Evolutionary conservation across 1,284 basidiomycete species (phyloP).

Genomic region (Fomitiporia mediterranea): DNA sequence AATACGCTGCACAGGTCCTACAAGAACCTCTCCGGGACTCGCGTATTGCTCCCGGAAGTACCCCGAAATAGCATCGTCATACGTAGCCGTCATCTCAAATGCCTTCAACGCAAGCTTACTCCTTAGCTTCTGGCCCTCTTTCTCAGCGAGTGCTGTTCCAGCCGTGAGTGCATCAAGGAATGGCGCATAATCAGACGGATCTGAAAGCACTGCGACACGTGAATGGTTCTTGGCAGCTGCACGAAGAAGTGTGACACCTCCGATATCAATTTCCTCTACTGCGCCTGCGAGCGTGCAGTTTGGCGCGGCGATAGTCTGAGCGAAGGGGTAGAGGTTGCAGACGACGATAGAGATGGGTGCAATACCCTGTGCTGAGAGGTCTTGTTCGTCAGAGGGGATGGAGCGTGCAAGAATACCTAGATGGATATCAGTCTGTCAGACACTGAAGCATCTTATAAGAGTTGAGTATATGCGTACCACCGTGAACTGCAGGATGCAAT

Average conservation of each 20-base stretch:
- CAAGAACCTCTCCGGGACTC: conserved; percentile 66
- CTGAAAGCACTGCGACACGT: conserved; percentile 88
- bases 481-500: conserved; percentile 97
- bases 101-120: conserved; percentile 93
- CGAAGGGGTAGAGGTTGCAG: conserved; percentile 99
- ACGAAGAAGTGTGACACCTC: conserved; percentile 95
- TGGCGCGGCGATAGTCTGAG: conserved; percentile 84
- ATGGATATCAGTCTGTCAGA: conserved; percentile 5
- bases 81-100: conserved; percentile 93
- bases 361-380: conserved; percentile 79
- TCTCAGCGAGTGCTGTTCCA: conserved; percentile 48
- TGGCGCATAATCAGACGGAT: conserved; percentile 87
- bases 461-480: conserved; percentile 51
- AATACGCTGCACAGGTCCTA: conserved; percentile 76
- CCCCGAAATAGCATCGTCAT: conserved; percentile 93
- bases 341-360: conserved; percentile 92
- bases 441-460: not conserved
- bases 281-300: conserved; percentile 89
- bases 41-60: conserved; percentile 98
- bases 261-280: conserved; percentile 96
- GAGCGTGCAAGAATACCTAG: conserved; percentile 86
- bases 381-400: conserved; percentile 81
- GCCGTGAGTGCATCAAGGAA: conserved; percentile 78
- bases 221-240: conserved; percentile 99
- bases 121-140: conserved; percentile 63